These are phyloP conservation scores for Linnemannia zychae DNA, from an alignment of 192 early-diverging fungal genomes.

Conservation along the genomic window DNA sequence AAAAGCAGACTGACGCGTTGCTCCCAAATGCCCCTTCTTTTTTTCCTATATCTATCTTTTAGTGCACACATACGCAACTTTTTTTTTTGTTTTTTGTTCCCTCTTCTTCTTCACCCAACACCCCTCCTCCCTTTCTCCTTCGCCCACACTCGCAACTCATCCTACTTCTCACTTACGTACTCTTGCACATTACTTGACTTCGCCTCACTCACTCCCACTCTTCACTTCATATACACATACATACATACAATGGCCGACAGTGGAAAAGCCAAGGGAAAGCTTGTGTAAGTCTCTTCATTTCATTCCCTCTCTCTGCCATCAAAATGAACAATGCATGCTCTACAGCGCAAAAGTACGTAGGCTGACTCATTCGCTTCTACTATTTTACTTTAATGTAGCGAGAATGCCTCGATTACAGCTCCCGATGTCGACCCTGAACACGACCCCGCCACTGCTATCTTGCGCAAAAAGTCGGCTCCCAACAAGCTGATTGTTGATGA, in stretches of 20 bases:
- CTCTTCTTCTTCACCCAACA: background rate
- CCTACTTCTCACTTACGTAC: background rate
- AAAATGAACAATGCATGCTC: background rate
- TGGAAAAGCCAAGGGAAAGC: slow-evolving; percentile 45
- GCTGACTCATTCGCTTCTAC: background rate
- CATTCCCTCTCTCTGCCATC: background rate
- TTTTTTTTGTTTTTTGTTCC: background rate
- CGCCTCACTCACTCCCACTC: background rate
- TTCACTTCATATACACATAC: slow-evolving; percentile 2
- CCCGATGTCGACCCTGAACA: slow-evolving; percentile 70
- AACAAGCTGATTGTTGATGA: slow-evolving; percentile 99
- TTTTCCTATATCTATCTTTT: too few species aligned
- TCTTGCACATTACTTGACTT: background rate
- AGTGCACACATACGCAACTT: background rate
- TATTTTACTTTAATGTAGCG: slow-evolving; percentile 31
- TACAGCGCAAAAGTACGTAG: background rate
- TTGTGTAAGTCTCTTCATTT: slow-evolving; percentile 34
- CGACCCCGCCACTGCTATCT: slow-evolving; percentile 95
- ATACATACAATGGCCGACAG: slow-evolving; percentile 42
- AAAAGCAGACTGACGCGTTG: background rate
- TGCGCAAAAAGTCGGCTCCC: slow-evolving; percentile 94
- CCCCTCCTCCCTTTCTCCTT: background rate
- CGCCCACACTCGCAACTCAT: background rate
- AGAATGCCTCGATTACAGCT: slow-evolving; percentile 68
- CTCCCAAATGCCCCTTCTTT: background rate